Evolutionary conservation across 768 basidiomycete genomes (phyloP).

Genomic region (Lentinus brumalis): DNA sequence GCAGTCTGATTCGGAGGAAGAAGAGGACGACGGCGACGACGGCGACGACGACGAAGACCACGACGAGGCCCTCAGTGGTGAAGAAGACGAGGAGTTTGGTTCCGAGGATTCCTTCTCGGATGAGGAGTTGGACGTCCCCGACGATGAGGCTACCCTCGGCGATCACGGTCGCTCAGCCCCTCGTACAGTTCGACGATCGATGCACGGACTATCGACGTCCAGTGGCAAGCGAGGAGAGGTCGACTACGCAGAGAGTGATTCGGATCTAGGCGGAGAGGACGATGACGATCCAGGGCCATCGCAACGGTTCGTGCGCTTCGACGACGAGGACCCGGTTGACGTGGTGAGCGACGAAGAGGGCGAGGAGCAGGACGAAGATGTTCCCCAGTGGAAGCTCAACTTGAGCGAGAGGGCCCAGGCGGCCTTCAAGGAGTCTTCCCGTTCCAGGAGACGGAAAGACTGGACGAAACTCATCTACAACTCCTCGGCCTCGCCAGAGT

Average conservation of each 20-base stretch:
- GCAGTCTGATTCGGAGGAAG: conserved; percentile 36
- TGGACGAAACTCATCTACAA: conserved; percentile 89
- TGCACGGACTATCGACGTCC: conserved; percentile 40
- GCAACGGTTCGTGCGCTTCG: conserved; percentile 41
- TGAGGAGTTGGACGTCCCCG: conserved; percentile 14
- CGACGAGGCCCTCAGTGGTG: conserved; percentile 21
- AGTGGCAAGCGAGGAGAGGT: conserved; percentile 45
- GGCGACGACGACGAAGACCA: conserved; percentile 30
- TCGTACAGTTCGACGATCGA: conserved; percentile 43
- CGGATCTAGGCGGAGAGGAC: conserved; percentile 60
- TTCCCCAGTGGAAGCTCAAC: conserved; percentile 76
- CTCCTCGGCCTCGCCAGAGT: conserved; percentile 61
- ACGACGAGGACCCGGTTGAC: conserved; percentile 51
- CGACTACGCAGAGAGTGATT: conserved; percentile 79
- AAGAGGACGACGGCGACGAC: conserved; percentile 33
- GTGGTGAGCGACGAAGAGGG: conserved; percentile 51
- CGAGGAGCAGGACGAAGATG: conserved; percentile 41
- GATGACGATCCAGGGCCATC: conserved; percentile 21
- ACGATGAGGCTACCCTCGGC: conserved; percentile 8
- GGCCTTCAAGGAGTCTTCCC: conserved; percentile 42
- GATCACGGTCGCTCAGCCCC: conserved; percentile 54
- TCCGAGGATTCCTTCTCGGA: conserved; percentile 6
- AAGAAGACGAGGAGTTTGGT: conserved; percentile 11
- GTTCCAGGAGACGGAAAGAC: conserved; percentile 53
- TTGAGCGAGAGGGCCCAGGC: conserved; percentile 53